Evolutionary conservation across 2,329 filamentous ascomycete species (phyloP).

Genomic region (Colletotrichum tamarilloi): DNA sequence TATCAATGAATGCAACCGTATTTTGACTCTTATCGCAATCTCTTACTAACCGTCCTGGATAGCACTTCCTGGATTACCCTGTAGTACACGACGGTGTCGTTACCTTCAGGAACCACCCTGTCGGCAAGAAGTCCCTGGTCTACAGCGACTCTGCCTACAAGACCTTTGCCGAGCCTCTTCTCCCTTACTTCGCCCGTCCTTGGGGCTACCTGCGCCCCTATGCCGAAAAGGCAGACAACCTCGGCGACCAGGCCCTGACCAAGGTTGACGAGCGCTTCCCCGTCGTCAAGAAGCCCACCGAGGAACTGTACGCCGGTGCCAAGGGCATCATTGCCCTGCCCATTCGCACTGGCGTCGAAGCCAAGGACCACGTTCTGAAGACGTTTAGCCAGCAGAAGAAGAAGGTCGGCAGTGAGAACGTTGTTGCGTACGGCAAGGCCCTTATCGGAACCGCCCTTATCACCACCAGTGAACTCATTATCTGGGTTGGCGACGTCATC

Average conservation of each 20-base stretch:
- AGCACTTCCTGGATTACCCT: constrained; percentile 90
- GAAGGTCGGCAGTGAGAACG: constrained; percentile 71
- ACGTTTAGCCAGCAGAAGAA: constrained; percentile 70
- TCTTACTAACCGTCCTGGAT: constrained; percentile 18
- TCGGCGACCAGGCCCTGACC: constrained; percentile 78
- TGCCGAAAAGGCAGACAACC: constrained; percentile 80
- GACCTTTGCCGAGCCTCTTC: constrained; percentile 79
- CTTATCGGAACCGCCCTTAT: constrained; percentile 74
- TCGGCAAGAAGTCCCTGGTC: constrained; percentile 84
- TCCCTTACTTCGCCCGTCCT: constrained; percentile 82
- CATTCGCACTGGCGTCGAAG: constrained; percentile 69
- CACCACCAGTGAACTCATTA: constrained; percentile 72
- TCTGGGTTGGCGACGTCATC: constrained; percentile 69
- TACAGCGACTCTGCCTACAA: constrained; percentile 80
- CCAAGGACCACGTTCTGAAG: constrained; percentile 69
- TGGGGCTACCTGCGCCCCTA: constrained; percentile 89
- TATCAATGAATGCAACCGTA: no score
- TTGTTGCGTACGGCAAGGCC: constrained; percentile 78
- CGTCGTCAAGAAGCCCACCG: constrained; percentile 79
- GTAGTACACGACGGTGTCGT: constrained; percentile 82
- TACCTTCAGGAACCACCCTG: constrained; percentile 83
- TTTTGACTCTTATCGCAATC: background rate
- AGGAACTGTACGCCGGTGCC: constrained; percentile 74
- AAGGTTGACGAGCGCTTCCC: constrained; percentile 79
- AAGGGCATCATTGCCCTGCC: constrained; percentile 72